Percentiles rank a stretch among this genome's conserved stretches.
Conservation (phyloP, 192 early-diverging fungal species). For the Backusella circina region DNA sequence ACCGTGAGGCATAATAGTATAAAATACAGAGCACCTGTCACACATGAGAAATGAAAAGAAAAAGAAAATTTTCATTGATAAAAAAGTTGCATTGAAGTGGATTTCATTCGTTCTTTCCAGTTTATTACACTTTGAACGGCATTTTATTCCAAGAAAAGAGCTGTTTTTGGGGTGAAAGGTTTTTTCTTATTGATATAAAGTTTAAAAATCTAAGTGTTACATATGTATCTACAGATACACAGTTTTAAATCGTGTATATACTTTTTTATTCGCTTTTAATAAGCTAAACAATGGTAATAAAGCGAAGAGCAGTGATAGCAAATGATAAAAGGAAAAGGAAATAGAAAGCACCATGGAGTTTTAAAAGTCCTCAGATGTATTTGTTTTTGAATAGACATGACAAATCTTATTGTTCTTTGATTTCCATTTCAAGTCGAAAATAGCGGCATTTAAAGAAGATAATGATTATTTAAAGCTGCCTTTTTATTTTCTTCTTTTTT, state of each 20-base stretch:
- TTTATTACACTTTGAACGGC: neutral
- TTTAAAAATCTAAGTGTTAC: neutral
- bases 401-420: neutral
- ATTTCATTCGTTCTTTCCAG: neutral
- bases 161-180: neutral
- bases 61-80: too few species aligned
- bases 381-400: neutral
- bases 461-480: neutral
- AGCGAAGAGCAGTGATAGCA: neutral
- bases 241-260: neutral
- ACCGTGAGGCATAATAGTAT: neutral
- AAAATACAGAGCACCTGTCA: neutral
- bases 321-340: neutral
- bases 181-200: neutral
- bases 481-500: neutral
- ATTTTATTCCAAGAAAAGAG: neutral
- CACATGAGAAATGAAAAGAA: neutral
- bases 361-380: neutral
- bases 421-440: neutral
- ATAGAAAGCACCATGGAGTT: neutral
- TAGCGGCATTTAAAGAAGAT: neutral
- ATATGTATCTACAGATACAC: neutral
- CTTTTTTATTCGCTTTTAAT: too few species aligned
- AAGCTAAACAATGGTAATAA: neutral
- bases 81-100: neutral